Evolutionary conservation across 805 yeast species (phyloP).

Genomic region (Alloascoidea hylecoeti): DNA sequence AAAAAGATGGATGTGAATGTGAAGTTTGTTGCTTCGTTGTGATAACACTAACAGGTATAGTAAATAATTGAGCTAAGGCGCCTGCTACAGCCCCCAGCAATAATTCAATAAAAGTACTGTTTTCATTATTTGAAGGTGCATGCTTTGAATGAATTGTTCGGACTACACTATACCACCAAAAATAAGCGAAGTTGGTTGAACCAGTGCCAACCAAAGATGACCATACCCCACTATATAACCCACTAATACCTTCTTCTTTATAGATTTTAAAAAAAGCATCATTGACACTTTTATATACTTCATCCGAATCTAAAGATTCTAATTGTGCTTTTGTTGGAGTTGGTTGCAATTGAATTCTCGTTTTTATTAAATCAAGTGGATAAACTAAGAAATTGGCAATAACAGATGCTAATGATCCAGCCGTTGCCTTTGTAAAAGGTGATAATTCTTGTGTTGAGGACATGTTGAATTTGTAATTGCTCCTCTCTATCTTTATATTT

Average conservation of each 20-base stretch:
- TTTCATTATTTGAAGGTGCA: slow-evolving; percentile 9
- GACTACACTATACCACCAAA: slow-evolving; percentile 75
- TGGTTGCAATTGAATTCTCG: slow-evolving; percentile 60
- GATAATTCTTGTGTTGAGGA: no score
- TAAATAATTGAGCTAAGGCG: slow-evolving; percentile 64
- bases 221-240: slow-evolving; percentile 60
- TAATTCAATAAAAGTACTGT: slow-evolving; percentile 53
- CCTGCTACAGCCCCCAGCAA: slow-evolving; percentile 71
- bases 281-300: slow-evolving; percentile 35
- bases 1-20: slow-evolving; percentile 9
- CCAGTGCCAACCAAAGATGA: slow-evolving; percentile 61
- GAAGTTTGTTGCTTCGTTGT: slow-evolving; percentile 41
- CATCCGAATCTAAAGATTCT: slow-evolving; percentile 6
- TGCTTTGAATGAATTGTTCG: slow-evolving; percentile 36
- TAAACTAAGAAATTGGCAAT: slow-evolving; percentile 69
- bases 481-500: no score
- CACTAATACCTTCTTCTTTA: slow-evolving; percentile 40
- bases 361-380: slow-evolving; percentile 68
- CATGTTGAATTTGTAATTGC: no score
- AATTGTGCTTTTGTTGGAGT: slow-evolving; percentile 6
- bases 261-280: slow-evolving; percentile 53
- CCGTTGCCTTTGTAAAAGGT: slow-evolving; percentile 68
- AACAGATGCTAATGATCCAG: slow-evolving; percentile 74
- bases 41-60: slow-evolving; percentile 69
- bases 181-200: slow-evolving; percentile 68